Evolutionary conservation across 805 yeast genomes (phyloP).

Genomic region (Zygosaccharomyces pseudorouxii): DNA sequence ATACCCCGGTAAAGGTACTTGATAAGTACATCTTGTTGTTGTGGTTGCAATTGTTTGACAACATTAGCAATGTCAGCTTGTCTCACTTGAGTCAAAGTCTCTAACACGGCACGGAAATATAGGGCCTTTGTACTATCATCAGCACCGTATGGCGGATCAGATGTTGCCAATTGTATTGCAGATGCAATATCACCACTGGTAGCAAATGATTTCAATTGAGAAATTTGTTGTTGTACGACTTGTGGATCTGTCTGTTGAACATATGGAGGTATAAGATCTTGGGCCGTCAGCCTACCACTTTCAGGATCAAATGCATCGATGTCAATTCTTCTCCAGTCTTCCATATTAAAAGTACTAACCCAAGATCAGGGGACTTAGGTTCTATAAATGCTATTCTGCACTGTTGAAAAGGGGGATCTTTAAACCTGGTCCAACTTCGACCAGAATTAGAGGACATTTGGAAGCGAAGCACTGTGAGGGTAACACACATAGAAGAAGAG

Average conservation of each 20-base stretch:
- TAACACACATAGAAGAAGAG: background rate
- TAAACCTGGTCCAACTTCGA: background rate
- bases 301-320: conserved; percentile 89
- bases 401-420: background rate
- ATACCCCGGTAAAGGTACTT: conserved; percentile 85
- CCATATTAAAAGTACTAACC: conserved; percentile 37
- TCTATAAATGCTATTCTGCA: background rate
- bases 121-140: conserved; percentile 43
- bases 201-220: conserved; percentile 56
- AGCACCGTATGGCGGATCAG: conserved; percentile 80
- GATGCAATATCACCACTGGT: conserved; percentile 68
- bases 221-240: conserved; percentile 52
- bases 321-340: conserved; percentile 92
- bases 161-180: conserved; percentile 61
- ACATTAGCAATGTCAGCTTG: conserved; percentile 61
- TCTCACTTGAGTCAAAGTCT: conserved; percentile 61
- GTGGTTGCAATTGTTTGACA: conserved; percentile 53
- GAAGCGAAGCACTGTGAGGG: background rate
- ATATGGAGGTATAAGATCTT: conserved; percentile 57
- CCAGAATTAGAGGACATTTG: background rate
- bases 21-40: conserved; percentile 70
- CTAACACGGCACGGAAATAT: conserved; percentile 57
- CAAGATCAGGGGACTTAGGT: background rate
- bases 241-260: conserved; percentile 46
- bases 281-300: conserved; percentile 52